A percentile compares a stretch with the other conserved stretches of the same genome.
Evolutionary conservation across 345 rosid genomes (phyloP).

Genomic region (Trapa incisa): DNA sequence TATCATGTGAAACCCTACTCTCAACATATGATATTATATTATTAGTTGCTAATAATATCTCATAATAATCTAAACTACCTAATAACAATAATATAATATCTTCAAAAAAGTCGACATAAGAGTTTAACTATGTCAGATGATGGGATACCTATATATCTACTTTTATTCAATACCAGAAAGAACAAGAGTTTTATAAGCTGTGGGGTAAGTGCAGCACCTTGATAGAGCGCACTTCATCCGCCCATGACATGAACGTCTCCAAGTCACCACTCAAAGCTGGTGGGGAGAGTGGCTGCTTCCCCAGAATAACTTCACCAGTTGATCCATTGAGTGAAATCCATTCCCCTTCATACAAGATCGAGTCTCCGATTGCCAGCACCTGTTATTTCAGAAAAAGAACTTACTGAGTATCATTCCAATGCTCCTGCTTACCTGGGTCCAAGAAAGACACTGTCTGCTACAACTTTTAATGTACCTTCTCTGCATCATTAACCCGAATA

Average conservation of each 20-base stretch:
- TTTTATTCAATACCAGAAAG: neutral
- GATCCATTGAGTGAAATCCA: constrained; percentile 91
- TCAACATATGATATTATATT: too few relatives aligned
- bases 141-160: too few relatives aligned
- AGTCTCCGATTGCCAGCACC: constrained; percentile 47
- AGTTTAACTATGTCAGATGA: too few relatives aligned
- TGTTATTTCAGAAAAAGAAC: constrained; percentile 14
- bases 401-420: neutral
- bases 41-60: too few relatives aligned
- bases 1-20: too few relatives aligned
- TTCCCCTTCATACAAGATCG: constrained; percentile 59
- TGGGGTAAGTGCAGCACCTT: constrained; percentile 32
- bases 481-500: constrained; percentile 57
- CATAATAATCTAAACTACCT: too few relatives aligned
- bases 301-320: constrained; percentile 78
- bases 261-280: constrained; percentile 78
- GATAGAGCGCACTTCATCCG: constrained; percentile 58
- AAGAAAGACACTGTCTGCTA: neutral
- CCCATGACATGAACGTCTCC: constrained; percentile 87
- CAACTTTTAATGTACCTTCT: constrained; percentile 34
- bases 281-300: constrained; percentile 86
- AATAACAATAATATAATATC: too few relatives aligned
- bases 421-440: neutral
- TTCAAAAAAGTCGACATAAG: too few relatives aligned
- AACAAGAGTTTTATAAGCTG: neutral